Base-by-base conservation (phyloP, 176 grass and related monocot species). In the Neostapfia colusana region DNA sequence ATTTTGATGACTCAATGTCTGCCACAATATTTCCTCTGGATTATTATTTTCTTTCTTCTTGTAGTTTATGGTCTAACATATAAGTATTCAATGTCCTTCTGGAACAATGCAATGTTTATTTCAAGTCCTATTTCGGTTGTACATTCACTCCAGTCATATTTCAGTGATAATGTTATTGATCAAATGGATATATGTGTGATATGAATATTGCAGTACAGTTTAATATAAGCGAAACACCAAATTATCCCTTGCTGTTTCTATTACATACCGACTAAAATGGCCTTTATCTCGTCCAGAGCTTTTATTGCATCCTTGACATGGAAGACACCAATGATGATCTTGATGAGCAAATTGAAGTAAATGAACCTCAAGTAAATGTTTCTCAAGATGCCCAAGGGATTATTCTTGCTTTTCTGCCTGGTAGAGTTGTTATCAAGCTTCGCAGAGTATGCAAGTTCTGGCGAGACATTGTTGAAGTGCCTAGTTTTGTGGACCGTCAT, bases 351-450 rank as follows among this genome's bases (percentile, higher is more conserved):
- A 78, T 73, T 73, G 72, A 77, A 71, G 36, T 16, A 65, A 42
- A 14, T n/a, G 65, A 57, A 56, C 8, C 20, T 74, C 78, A 28
- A 65, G 41, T 78, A 59, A 67, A 70, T 20, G 39, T 87, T 73
- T 67, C 79, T 67, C 79, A 82, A 46, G 85, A 87, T 42, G 36
- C 76, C 40, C 85, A 87, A 70, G 73, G 41, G 59, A 60, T 65
- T 42, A 57, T 82, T 82, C 67, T 82, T 87, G 5, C 67, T 60
- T 82, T 70, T 44, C 60, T 87, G 46, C 67, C 85, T 60, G 85
- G 79, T 72, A 82, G 67, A 67, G 74, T 34, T 35, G 74, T 87
- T 67, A 23, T 82, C 50, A 73, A 87, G 79, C 36, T 82, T 59
- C 18, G 73, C 13, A 15, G 67, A 11, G 79, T 82, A 10, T 82